phyloP scores from a whole-genome alignment of 2,329 filamentous ascomycete species.

The Mycosphaerella arachidis region DNA sequence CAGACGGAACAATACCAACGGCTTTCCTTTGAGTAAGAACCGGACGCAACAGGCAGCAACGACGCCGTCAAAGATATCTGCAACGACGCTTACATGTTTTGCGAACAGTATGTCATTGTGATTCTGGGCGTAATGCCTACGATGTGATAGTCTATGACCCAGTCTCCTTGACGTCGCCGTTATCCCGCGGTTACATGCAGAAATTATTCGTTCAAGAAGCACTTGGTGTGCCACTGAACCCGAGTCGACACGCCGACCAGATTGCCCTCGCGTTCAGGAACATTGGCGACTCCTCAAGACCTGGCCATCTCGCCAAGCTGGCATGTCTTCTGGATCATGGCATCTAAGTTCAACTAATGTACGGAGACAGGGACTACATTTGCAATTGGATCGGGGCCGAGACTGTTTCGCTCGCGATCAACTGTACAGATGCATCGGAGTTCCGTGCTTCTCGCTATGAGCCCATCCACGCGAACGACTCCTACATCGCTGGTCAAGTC shows the following conservation, averaged over 20 bases:
- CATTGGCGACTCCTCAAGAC: slow-evolving; percentile 19
- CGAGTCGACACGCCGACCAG: slow-evolving; percentile 26
- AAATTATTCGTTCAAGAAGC: slow-evolving; percentile 40
- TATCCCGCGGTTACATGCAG: slow-evolving; percentile 42
- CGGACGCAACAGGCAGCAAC: slow-evolving; percentile 43
- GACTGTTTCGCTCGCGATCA: slow-evolving; percentile 45
- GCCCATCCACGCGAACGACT: slow-evolving; percentile 17
- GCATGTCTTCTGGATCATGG: slow-evolving; percentile 52
- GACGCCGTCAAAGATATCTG: slow-evolving; percentile 41
- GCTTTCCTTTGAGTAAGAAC: slow-evolving; percentile 46
- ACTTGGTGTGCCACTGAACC: slow-evolving; percentile 48
- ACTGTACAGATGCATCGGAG: slow-evolving; percentile 37
- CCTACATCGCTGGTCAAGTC: slow-evolving; percentile 21
- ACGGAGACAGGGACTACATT: slow-evolving; percentile 54
- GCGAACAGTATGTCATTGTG: slow-evolving; percentile 41
- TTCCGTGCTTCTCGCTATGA: slow-evolving; percentile 49
- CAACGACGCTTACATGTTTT: slow-evolving; percentile 43
- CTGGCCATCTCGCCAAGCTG: slow-evolving; percentile 21
- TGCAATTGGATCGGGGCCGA: slow-evolving; percentile 53
- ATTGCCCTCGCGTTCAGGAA: slow-evolving; percentile 6
- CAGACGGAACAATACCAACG: slow-evolving; percentile 50
- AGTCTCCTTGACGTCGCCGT: slow-evolving; percentile 32
- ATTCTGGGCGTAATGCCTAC: slow-evolving; percentile 49
- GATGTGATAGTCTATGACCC: slow-evolving; percentile 50
- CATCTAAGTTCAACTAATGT: slow-evolving; percentile 52